phyloP scores from a whole-genome alignment of 2,329 filamentous ascomycete species.

The Paraphaeosphaeria minitans region DNA sequence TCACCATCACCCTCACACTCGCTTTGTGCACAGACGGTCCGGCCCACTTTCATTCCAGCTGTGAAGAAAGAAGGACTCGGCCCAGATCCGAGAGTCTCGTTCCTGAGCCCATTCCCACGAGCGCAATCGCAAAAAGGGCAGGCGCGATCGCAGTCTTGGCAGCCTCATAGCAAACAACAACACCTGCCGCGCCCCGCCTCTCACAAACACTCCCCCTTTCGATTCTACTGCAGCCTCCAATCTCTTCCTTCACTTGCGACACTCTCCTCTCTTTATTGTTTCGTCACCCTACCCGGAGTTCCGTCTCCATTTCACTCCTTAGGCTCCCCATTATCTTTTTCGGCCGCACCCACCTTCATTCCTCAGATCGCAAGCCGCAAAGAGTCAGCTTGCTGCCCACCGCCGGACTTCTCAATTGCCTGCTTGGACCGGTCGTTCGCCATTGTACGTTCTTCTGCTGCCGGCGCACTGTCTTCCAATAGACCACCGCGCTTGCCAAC shows the following conservation, averaged over 20 bases:
- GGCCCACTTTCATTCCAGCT: background rate
- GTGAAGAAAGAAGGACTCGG: conserved; percentile 1
- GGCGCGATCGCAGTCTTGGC: conserved; percentile 32
- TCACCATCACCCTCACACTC: background rate
- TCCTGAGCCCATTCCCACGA: conserved; percentile 17
- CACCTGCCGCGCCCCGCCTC: conserved; percentile 9
- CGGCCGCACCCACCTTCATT: conserved; percentile 25
- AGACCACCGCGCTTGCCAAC: background rate
- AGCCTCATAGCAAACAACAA: conserved; percentile 26
- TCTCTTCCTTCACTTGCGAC: conserved; percentile 11
- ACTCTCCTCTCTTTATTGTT: conserved; percentile 27
- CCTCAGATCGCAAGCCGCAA: conserved; percentile 19
- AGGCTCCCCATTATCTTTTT: conserved; percentile 27
- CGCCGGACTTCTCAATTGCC: background rate
- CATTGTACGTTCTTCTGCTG: background rate
- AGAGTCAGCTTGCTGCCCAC: conserved; percentile 10
- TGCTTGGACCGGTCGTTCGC: background rate
- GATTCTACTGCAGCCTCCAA: background rate
- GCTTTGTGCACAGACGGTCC: background rate
- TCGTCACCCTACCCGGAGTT: conserved; percentile 30
- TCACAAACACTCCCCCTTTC: conserved; percentile 8
- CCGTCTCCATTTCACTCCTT: conserved; percentile 44
- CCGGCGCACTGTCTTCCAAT: conserved; percentile 6
- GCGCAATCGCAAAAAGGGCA: conserved; percentile 22
- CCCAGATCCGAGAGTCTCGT: conserved; percentile 2